Evolutionary conservation across 1,139 yeast genomes (phyloP).

Genomic region (Schwanniomyces etchellsii): DNA sequence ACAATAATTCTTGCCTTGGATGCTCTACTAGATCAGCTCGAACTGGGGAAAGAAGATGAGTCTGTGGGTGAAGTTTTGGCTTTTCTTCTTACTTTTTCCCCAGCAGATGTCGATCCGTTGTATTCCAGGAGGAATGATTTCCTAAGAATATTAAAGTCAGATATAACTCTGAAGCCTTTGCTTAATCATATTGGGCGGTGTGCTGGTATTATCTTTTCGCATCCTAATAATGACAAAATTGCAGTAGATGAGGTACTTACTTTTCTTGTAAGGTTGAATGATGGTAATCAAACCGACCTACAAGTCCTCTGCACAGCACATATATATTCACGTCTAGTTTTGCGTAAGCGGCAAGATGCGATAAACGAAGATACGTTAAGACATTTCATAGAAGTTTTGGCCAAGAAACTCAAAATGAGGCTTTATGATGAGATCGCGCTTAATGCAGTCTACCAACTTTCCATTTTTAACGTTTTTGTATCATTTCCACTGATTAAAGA

Average conservation of each 20-base stretch:
- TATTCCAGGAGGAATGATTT: conserved; percentile 14
- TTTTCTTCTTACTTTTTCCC: conserved; percentile 31
- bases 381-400: conserved; percentile 12
- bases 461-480: conserved; percentile 51
- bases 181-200: conserved; percentile 37
- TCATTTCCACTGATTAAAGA: not conserved
- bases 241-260: conserved; percentile 9
- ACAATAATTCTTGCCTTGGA: conserved; percentile 20
- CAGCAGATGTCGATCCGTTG: conserved; percentile 20
- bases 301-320: conserved; percentile 33
- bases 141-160: conserved; percentile 18
- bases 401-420: conserved; percentile 14
- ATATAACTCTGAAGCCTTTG: conserved; percentile 27
- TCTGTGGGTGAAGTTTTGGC: conserved; percentile 25
- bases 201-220: conserved; percentile 54
- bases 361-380: conserved; percentile 12
- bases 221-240: conserved; percentile 18
- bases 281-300: not conserved
- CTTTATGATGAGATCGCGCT: conserved; percentile 26
- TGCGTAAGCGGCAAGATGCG: conserved; percentile 27
- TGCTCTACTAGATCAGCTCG: conserved; percentile 22
- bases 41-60: conserved; percentile 11
- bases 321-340: conserved; percentile 46
- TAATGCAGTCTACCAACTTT: conserved; percentile 49
- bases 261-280: conserved; percentile 18